Base-by-base conservation (phyloP, 2,329 filamentous ascomycete species). In the Didymella pomorum region DNA sequence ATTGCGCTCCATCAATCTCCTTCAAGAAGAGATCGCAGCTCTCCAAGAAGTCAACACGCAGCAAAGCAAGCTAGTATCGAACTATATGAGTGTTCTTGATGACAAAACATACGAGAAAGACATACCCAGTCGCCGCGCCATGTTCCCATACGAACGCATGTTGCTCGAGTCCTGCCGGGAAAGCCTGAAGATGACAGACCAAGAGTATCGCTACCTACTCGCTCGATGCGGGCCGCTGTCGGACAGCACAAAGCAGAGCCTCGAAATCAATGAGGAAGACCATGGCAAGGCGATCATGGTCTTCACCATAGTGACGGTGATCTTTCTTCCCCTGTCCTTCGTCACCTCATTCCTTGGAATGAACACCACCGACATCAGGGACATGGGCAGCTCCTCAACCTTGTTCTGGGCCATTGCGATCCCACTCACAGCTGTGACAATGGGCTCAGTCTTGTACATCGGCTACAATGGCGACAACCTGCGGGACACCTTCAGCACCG, bases 251-350 rank as follows among this genome's bases (percentile, higher is more conserved):
- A 76, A 76, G 42, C 72, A 75, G 49, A 71, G 65, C 31, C 60
- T 71, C 18, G 72, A 76, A 47, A 74, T 76, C 60, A 75, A 71
- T 41, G 72, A 75, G 53, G 72, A 76, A 60, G 71, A 73, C 45
- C 69, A 81, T 51, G 78, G 78, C 10, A 79, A 80, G 58, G 78
- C 78, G 0, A 80, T 80, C 44, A 66, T 80, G 16, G 74, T 80
- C 11, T 81, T 81, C 53, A 81, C 79, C 0, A 70, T 79, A 16
- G 77, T 80, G 5, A 81, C 79, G 0, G 71, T 79, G 46, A 71
- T 81, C 28, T 81, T 81, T 52, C 68, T 81, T 9, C 79, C 79
- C 0, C 66, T 81, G 6, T 80, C 78, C 5, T 81, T 81, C 60
- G 73, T 80, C 6, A 76, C 77, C 0, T 76, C 72, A 3, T 80